A percentile compares a stretch with the other conserved stretches of the same genome.
phyloP scores from a whole-genome alignment of 2,329 filamentous ascomycete species.

The Diaporthe sp. region DNA sequence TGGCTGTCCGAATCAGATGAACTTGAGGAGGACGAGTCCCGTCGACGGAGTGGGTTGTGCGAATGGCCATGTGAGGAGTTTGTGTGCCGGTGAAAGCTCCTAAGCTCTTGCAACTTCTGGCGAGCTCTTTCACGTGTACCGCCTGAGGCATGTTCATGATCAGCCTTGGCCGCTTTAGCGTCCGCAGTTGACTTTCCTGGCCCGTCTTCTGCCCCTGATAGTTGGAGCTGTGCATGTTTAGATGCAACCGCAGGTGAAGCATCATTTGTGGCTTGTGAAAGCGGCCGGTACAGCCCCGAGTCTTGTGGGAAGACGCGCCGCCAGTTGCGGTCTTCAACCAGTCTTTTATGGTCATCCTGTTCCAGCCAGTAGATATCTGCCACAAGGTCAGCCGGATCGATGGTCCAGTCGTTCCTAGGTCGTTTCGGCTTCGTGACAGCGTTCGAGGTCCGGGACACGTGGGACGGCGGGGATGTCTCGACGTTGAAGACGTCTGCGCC shows the following conservation, averaged over 20 bases:
- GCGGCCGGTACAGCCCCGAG: constrained; percentile 47
- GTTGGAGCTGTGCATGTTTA: constrained; percentile 34
- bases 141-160: constrained; percentile 62
- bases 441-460: constrained; percentile 55
- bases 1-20: constrained; percentile 71
- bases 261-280: constrained; percentile 45
- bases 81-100: constrained; percentile 67
- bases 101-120: constrained; percentile 71
- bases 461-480: constrained; percentile 59
- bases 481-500: constrained; percentile 60
- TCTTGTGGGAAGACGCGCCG: constrained; percentile 75
- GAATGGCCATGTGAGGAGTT: constrained; percentile 59
- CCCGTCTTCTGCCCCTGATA: constrained; percentile 45
- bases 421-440: constrained; percentile 73
- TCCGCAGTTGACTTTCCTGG: constrained; percentile 45
- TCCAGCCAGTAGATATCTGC: constrained; percentile 95
- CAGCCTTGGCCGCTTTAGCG: constrained; percentile 48
- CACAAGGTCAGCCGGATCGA: constrained; percentile 86
- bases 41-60: constrained; percentile 67
- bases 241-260: constrained; percentile 20
- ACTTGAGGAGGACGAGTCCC: constrained; percentile 70
- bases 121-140: constrained; percentile 71
- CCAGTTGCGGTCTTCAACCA: constrained; percentile 86
- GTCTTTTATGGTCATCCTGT: constrained; percentile 81
- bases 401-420: constrained; percentile 86